Evolutionary conservation across 116 monocot genomes (phyloP), one percentile per base, ranked within the genome.

Genomic region (Phalaenopsis hybrid): DNA sequence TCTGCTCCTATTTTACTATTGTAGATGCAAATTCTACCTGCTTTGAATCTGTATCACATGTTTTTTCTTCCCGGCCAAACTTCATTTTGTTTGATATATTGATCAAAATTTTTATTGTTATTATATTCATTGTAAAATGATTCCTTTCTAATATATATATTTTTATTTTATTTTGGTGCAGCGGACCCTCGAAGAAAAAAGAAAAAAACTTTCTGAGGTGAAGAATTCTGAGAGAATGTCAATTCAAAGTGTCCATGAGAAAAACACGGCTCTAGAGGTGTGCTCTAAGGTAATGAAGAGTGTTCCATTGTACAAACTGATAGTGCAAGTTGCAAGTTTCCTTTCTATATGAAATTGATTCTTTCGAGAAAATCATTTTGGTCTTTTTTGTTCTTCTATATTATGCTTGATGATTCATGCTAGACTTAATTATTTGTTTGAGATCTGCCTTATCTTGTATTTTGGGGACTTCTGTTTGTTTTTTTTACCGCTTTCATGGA

Each of bases 111-210:
- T 34, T 46, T 17, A 1, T 75, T 28, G n/a, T 18, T 46, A 17
- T 75, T 45, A 9, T 75, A 46, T 17, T 0, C 46, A 75, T 75
- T 75, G 48, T 75, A 45, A 75, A 45, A 18, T 20, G 21, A 75
- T 44, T 4, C 0, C 37, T 34, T 70, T 70, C 31, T 8, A 70
- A 12, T 28, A 34, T 72, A 72, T 34, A 25, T 44, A 7, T 6
- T 18, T 75, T 74, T 17, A 31, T 43, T 13, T 25, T 20, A 73
- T 9, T 21, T 61, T 61, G 28, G 16, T 78, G 50, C 76, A 92
- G 92, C 85, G 82, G 61, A 80, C 85, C 34, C 89, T 92, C 58
- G 89, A 92, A 58, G 92, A 89, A 83, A 92, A 92, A 73, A 92
- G 89, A 78, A 21, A 76, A 48, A 81, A 80, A 37, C 84, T 84